Conservation (phyloP, 768 basidiomycete species). For the Mycena galericulata region DNA sequence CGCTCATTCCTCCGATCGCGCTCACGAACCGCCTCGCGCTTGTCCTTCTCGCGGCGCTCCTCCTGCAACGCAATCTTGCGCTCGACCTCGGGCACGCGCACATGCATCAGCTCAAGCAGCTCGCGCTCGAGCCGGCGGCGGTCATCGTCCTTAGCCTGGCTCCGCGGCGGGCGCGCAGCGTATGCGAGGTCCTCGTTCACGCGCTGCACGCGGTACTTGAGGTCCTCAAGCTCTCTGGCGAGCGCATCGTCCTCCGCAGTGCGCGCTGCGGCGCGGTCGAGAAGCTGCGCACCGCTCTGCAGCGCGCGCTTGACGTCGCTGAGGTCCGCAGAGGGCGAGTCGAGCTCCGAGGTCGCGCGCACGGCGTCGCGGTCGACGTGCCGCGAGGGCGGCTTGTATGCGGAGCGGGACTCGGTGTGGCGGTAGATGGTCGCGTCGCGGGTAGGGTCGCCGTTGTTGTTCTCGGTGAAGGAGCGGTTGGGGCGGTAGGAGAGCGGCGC, state of each 20-base stretch:
- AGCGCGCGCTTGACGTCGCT: slow-evolving; percentile 90
- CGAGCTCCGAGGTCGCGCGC: slow-evolving; percentile 77
- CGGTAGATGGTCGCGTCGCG: slow-evolving; percentile 95
- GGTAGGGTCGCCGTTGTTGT: slow-evolving; percentile 63
- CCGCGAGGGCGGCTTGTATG: slow-evolving; percentile 84
- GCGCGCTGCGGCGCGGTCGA: slow-evolving; percentile 76
- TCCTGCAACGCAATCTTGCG: slow-evolving; percentile 84
- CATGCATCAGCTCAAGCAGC: slow-evolving; percentile 86
- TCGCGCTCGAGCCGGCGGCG: slow-evolving; percentile 89
- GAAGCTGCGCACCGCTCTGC: slow-evolving; percentile 80
- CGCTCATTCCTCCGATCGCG: slow-evolving; percentile 88
- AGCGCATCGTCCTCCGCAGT: slow-evolving; percentile 90
- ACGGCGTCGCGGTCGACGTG: slow-evolving; percentile 90
- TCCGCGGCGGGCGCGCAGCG: slow-evolving; percentile 79
- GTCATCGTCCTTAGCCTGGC: slow-evolving; percentile 85
- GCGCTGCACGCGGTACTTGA: slow-evolving; percentile 86
- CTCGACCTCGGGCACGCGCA: slow-evolving; percentile 92
- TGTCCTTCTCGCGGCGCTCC: slow-evolving; percentile 80
- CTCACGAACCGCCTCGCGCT: slow-evolving; percentile 80
- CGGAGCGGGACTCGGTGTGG: slow-evolving; percentile 73
- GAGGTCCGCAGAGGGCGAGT: slow-evolving; percentile 73
- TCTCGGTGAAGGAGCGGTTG: slow-evolving; percentile 75
- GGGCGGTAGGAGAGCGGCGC: slow-evolving; percentile 71
- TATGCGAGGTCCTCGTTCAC: slow-evolving; percentile 95
- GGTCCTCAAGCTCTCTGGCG: slow-evolving; percentile 89